phyloP scores from a whole-genome alignment of 1,139 yeast species.

The Geotrichum phurueaensis region DNA sequence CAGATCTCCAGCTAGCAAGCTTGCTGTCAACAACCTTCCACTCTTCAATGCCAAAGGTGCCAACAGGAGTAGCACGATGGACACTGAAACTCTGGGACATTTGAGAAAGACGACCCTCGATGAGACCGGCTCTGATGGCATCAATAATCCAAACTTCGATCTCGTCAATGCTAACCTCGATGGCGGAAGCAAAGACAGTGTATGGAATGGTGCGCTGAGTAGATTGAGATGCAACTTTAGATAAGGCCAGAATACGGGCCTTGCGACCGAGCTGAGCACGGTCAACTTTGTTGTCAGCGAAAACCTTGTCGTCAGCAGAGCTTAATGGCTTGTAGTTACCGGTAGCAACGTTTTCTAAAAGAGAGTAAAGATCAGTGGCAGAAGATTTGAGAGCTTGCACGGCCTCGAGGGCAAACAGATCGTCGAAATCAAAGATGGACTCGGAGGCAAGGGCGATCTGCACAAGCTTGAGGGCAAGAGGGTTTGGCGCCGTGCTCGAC shows the following conservation, averaged over 20 bases:
- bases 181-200: constrained; percentile 32
- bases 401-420: constrained; percentile 32
- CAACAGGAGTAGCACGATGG: constrained; percentile 37
- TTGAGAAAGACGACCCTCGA: constrained; percentile 43
- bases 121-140: constrained; percentile 40
- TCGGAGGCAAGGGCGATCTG: constrained; percentile 28
- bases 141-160: constrained; percentile 42
- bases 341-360: constrained; percentile 31
- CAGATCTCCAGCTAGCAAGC: constrained; percentile 37
- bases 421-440: constrained; percentile 34
- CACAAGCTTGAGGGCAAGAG: constrained; percentile 24
- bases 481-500: constrained; percentile 20
- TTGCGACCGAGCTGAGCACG: constrained; percentile 28
- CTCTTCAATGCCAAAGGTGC: constrained; percentile 36
- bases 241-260: constrained; percentile 29
- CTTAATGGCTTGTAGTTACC: constrained; percentile 32
- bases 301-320: constrained; percentile 18
- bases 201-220: constrained; percentile 29
- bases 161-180: constrained; percentile 33
- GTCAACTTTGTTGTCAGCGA: constrained; percentile 23
- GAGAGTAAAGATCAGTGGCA: constrained; percentile 26
- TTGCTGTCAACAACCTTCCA: constrained; percentile 37
- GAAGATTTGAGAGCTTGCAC: constrained; percentile 28
- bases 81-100: constrained; percentile 35
- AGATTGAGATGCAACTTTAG: constrained; percentile 26